These are phyloP conservation scores for Usnea hakonensis DNA, from an alignment of 495 filamentous ascomycete species.

Conservation along the genomic window DNA sequence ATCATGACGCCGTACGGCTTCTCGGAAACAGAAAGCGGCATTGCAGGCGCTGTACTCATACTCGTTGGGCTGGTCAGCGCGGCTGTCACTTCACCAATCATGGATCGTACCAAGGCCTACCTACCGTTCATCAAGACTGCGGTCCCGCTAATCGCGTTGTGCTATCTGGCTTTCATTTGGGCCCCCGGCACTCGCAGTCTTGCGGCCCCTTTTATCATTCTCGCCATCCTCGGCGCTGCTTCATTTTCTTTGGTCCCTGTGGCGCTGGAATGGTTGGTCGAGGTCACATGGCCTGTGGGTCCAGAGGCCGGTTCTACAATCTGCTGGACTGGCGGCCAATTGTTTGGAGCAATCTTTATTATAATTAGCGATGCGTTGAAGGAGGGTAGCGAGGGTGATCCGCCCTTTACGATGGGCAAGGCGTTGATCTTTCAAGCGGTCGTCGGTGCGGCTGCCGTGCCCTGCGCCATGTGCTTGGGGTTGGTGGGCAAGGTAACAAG, in stretches of 20 bases:
- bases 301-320: conserved; percentile 78
- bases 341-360: conserved; percentile 76
- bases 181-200: conserved; percentile 63
- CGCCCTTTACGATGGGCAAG: conserved; percentile 61
- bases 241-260: conserved; percentile 78
- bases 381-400: conserved; percentile 44
- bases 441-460: conserved; percentile 53
- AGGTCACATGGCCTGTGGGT: conserved; percentile 79
- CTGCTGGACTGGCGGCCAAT: conserved; percentile 67
- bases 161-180: conserved; percentile 73
- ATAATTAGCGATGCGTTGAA: conserved; percentile 73
- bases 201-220: conserved; percentile 63
- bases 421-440: conserved; percentile 75
- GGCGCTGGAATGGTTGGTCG: conserved; percentile 76
- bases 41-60: conserved; percentile 81
- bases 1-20: conserved; percentile 78
- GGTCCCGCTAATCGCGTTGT: conserved; percentile 64
- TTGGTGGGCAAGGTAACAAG: conserved; percentile 48
- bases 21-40: conserved; percentile 73
- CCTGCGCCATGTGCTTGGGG: conserved; percentile 60
- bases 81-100: conserved; percentile 68
- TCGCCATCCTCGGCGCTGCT: conserved; percentile 66
- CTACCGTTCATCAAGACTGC: conserved; percentile 64
- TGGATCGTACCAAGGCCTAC: conserved; percentile 77
- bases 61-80: conserved; percentile 72